Evolutionary conservation across 805 yeast species (phyloP), one percentile per base, ranked within the genome.

Genomic region (Suhomyces sp.): DNA sequence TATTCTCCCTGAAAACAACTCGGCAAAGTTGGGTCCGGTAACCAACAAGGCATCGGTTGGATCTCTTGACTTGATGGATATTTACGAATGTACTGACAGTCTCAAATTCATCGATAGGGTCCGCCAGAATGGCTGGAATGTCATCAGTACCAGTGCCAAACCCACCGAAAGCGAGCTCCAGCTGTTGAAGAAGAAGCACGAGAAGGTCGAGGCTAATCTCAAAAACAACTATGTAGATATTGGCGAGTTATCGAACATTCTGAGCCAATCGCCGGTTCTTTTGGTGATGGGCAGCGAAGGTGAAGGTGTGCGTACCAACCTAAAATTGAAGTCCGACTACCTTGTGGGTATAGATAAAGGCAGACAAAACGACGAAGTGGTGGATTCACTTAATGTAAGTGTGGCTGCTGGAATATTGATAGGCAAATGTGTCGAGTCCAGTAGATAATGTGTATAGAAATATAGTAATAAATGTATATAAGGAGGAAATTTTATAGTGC

Each of bases 231-330:
- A 55, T 24, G 54, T 82, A 15, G 76, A 69, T 8, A 54, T 72
- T 12, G 67, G 66, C 3, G 81, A 80, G 22, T 67, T 89, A 48
- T 60, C 69, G 0, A 67, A 66, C 0, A 58, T 85, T 35, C 62
- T 83, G 35, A 65, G 68, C 2, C 60, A 71, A 9, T 65, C 77
- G 1, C 97, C 97, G 0, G 78, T 82, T 35, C 61, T 92, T 55
- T 68, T 91, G 47, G 87, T 90, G 1, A 72, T 92, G 46, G 97
- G 97, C 10, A 86, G 90, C 47, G 97, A 91, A 68, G 96, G 96
- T 8, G 75, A 74, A 5, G 97, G 97, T 35, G 82, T 91, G 22
- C 75, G 97, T 49, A 85, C 85, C 6, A 79, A 82, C 44, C 61
- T 91, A 57, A 72, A 81, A 54, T 69, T 81, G 49, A 72, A 82